Evolutionary conservation across 306 rosid species (phyloP).

Genomic region (Lagenaria siceraria): DNA sequence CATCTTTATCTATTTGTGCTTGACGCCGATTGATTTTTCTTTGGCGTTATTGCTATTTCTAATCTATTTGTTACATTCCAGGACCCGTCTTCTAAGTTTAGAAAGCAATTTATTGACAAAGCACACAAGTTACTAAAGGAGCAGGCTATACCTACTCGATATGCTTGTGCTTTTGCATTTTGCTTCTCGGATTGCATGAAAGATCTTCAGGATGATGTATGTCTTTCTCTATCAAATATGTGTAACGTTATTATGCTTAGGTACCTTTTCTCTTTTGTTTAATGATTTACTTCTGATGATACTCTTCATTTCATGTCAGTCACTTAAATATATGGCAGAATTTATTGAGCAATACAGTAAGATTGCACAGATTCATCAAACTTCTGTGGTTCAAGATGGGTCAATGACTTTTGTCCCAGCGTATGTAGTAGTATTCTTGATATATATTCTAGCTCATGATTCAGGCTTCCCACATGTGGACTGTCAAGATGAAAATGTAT

Average conservation of each 20-base stretch:
- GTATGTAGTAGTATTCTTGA: conserved; percentile 61
- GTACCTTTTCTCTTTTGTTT: neutral
- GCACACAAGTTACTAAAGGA: conserved; percentile 55
- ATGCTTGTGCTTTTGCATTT: conserved; percentile 77
- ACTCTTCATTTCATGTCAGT: conserved; percentile 46
- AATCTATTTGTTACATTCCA: conserved; percentile 23
- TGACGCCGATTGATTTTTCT: neutral
- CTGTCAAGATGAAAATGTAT: conserved; percentile 40
- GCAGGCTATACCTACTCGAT: conserved; percentile 66
- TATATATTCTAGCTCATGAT: conserved; percentile 67
- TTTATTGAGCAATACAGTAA: conserved; percentile 64
- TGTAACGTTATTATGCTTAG: neutral
- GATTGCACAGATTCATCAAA: conserved; percentile 41
- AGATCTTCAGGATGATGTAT: conserved; percentile 53
- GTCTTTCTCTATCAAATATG: conserved; percentile 9
- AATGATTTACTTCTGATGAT: conserved; percentile 21
- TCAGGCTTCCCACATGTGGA: conserved; percentile 40
- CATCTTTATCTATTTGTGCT: neutral
- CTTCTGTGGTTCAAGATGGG: conserved; percentile 39
- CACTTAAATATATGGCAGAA: conserved; percentile 50
- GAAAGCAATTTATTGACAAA: conserved; percentile 56
- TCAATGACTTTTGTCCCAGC: conserved; percentile 49
- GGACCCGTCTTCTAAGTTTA: conserved; percentile 49
- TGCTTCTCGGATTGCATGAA: conserved; percentile 33
- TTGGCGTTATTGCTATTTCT: neutral